Evolutionary conservation across 202 grass and related monocot genomes (phyloP), one percentile per base, ranked within the genome.

Genomic region (Panicum hallii): DNA sequence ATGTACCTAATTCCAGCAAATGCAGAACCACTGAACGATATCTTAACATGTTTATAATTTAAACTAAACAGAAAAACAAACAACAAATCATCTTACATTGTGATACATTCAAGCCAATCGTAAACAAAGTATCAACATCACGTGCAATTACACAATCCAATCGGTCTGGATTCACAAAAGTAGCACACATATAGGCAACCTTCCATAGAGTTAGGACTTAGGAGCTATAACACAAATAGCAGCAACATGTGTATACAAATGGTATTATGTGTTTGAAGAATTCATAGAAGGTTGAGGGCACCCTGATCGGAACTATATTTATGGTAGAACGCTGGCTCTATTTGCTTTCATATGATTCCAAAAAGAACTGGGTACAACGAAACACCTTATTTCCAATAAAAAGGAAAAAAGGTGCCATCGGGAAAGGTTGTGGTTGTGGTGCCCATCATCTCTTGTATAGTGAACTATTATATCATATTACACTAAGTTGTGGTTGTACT

Each of bases 401-500:
- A 69, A 15, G 30, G 32, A 3, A 67, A 61, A 60, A 47, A 19
- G 41, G 49, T 4, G 5, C 55, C 57, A 20, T 55, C 23, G 28
- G 36, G 16, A 65, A 56, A 23, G 71, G 43, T 15, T 76, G 42
- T 42, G n/a, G 10, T 45, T 83, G 23, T 54, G 20, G 6, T 15
- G 23, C 2, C 12, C 43, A 34, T 70, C 11, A 49, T 70, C 26
- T 43, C 67, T 61, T 72, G 43, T 56, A 20, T 30, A 41, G 26
- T 50, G 30, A 30, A 57, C 34, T 52, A 41, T 40, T 14, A 20
- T 81, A 77, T 46, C 12, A 30, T 85, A 70, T 26, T 81, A 68
- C 64, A 55, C 36, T 64, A 14, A 5, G 16, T n/a, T 54, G 2
- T 38, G 36, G 36, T 81, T 81, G 82, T 64, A 70, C 82, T 70